phyloP scores from a whole-genome alignment of 1,139 yeast genomes.

The Geotrichum carabidarum region DNA sequence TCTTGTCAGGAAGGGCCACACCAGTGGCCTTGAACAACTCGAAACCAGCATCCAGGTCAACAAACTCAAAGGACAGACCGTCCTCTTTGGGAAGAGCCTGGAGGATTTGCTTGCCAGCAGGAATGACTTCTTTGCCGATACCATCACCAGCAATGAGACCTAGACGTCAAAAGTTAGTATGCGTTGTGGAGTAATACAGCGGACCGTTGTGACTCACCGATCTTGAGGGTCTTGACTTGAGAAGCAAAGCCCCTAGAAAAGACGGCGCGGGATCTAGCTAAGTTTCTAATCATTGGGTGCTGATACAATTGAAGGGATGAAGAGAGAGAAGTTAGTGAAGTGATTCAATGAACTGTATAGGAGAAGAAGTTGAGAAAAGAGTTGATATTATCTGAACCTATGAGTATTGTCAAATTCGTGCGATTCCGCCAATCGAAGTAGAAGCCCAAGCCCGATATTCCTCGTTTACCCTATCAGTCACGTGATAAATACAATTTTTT shows the following conservation, averaged over 20 bases:
- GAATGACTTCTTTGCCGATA: slow-evolving; percentile 94
- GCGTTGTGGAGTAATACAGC: background rate
- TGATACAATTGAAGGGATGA: background rate
- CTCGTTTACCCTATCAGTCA: too few relatives aligned
- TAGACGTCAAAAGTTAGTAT: slow-evolving; percentile 14
- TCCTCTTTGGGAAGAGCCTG: slow-evolving; percentile 72
- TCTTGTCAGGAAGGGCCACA: slow-evolving; percentile 87
- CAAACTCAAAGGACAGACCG: slow-evolving; percentile 77
- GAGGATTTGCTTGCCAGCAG: slow-evolving; percentile 82
- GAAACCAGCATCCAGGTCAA: slow-evolving; percentile 87
- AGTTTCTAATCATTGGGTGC: slow-evolving; percentile 18
- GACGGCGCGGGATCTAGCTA: slow-evolving; percentile 12
- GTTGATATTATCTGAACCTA: too few relatives aligned
- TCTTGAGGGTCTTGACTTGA: slow-evolving; percentile 31
- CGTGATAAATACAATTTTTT: too few relatives aligned
- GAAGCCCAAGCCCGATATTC: too few relatives aligned
- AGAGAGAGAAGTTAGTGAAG: background rate
- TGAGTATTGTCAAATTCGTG: background rate
- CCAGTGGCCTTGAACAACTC: slow-evolving; percentile 91
- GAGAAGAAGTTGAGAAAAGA: too few relatives aligned
- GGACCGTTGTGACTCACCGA: slow-evolving; percentile 25
- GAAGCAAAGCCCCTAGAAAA: slow-evolving; percentile 26
- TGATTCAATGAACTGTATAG: background rate
- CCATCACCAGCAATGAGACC: slow-evolving; percentile 97
- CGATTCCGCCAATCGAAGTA: background rate